These are phyloP conservation scores for Gossypium arboreum DNA, from an alignment of 345 rosid species.

Conservation along the genomic window DNA sequence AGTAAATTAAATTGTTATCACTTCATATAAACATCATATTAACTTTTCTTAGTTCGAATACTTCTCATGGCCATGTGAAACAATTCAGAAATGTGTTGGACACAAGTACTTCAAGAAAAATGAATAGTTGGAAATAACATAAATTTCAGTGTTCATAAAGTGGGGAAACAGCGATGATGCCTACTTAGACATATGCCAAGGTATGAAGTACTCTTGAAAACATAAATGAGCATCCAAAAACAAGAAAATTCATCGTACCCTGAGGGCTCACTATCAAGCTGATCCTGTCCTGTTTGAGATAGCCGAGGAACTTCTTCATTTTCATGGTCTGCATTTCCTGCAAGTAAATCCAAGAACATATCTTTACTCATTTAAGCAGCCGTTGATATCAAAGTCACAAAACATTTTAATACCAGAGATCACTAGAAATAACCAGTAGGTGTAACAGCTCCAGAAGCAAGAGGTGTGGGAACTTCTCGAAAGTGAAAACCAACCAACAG, in stretches of 20 bases:
- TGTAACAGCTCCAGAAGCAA: constrained; percentile 45
- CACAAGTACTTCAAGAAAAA: neutral
- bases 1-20: neutral
- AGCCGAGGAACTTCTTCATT: neutral
- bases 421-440: constrained; percentile 54
- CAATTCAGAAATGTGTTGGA: neutral
- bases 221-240: neutral
- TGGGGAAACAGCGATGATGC: neutral
- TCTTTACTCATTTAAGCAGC: constrained; percentile 18
- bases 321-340: constrained; percentile 2
- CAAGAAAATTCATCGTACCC: neutral
- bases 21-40: too few species aligned
- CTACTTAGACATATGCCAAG: neutral
- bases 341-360: constrained; percentile 11
- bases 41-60: too few species aligned
- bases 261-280: neutral
- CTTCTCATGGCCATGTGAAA: neutral
- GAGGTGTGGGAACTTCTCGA: constrained; percentile 50
- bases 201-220: neutral
- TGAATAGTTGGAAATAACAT: neutral
- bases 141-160: neutral
- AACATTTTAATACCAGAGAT: constrained; percentile 3
- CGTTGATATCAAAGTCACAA: constrained; percentile 14
- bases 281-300: neutral
- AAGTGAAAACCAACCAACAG: constrained; percentile 88